Base-by-base conservation (phyloP, 148 eudicot species). In the Nepenthes mirabilis region DNA sequence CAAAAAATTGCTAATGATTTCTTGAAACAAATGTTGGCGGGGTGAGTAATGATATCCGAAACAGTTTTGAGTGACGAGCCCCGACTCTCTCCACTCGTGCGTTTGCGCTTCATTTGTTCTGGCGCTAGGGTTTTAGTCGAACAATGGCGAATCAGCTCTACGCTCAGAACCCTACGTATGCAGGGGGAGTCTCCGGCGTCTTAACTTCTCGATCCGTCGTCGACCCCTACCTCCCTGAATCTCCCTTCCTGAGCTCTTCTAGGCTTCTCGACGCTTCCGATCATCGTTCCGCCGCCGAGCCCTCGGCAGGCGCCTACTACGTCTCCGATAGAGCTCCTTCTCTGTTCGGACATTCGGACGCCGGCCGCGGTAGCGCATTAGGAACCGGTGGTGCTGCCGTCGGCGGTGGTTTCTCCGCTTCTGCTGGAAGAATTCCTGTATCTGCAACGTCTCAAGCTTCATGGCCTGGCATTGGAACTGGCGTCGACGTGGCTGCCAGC, bases 201-300 rank as follows among this genome's bases (percentile, higher is more conserved):
- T 76, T 68, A 43, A 11, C 61, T 33, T 59, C 84, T 9, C 65
- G 80, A 62, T 75, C 88, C 60, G 55, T 34, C 49, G 52, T 65
- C 50, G 78, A 69, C 36, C 13, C 65, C 23, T 78, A 68, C 61
- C 54, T 59, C 13, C 14, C 79, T 14, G 74, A 69, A 47, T 54
- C 74, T 2, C 45, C 74, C 4, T 69, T 54, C 33, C 66, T 36
- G 12, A 48, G 52, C 9, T 57, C 75, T 10, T 77, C 84, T 12
- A 68, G 78, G 37, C 76, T 67, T 61, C 47, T 70, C 33, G 62
- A 75, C 8, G 52, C 71, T n/a, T 63, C 59, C 9, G 52, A 49
- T 49, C 2, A 49, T 12, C 6, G 11, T n/a, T 3, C 14, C 2
- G 52, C 13, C n/a, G 6, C 37, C 47, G 13, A 45, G 69, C 13